Evolutionary conservation across 176 grass and related monocot genomes (phyloP), one percentile per base, ranked within the genome.

Genomic region (Musa troglodytarum): DNA sequence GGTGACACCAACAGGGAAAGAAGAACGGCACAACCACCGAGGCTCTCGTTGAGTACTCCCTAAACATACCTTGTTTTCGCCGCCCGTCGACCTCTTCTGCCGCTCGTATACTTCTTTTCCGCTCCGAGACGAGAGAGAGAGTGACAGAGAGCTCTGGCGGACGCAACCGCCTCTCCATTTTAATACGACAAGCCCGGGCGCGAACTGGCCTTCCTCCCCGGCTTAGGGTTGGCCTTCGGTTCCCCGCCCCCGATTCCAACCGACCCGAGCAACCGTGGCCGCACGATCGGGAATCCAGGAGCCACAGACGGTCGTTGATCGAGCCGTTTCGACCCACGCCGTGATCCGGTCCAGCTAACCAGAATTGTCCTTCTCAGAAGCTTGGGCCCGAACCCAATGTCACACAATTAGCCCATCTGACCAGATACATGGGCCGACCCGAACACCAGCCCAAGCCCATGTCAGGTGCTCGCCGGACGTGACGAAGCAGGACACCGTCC

Each of bases 101-200:
- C 54, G 55, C 78, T n/a, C 68, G 68, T 63, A 19, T 79, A 11
- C 52, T 58, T 58, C 77, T 79, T 57, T 57, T 79, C 16, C 77
- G 65, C 77, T 65, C 77, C 9, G 63, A 8, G 21, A 6, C 3
- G 29, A 34, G 29, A 34, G 34, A 43, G 29, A 34, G 34, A 43
- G 34, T 43, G 34, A 43, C 34, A 43, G 26, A 57, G 53, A 59
- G 49, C 43, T 59, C 17, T 14, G 20, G 10, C 68, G 26, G 26
- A n/a, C 22, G 76, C 76, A 78, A 78, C 76, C 51, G 65, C 56
- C 49, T 17, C 43, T 9, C 16, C n/a, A 15, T 52, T 65, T 55
- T 24, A 72, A 80, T 69, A 20, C 68, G 28, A 19, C 54, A 22
- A 28, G 24, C 10, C 65, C 19, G 29, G 20, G 53, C 57, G 69